Conservation (phyloP, 2,329 filamentous ascomycete species). For the Aspergillus niger region DNA sequence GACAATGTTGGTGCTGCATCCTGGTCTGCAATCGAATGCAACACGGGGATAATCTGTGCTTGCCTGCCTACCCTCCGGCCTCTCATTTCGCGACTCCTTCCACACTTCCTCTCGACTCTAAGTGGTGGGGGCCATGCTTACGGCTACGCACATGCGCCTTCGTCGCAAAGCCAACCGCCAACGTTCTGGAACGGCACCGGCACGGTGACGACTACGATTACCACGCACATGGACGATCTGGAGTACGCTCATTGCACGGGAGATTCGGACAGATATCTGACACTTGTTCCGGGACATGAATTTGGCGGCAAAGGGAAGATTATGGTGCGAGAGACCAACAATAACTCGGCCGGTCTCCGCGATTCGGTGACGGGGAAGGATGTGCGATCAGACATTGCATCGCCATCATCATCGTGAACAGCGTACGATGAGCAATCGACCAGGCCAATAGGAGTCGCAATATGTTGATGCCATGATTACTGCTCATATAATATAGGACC, state of each 20-base stretch:
- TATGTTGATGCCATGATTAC: not conserved
- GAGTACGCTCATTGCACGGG: constrained; percentile 27
- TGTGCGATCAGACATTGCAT: not conserved
- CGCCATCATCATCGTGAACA: constrained; percentile 6
- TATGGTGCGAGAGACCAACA: constrained; percentile 19
- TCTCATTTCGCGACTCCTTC: constrained; percentile 33
- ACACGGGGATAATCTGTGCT: constrained; percentile 45
- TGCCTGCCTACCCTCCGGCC: constrained; percentile 45
- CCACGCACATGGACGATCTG: constrained; percentile 29
- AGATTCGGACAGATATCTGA: constrained; percentile 28
- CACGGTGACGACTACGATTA: constrained; percentile 29
- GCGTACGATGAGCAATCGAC: too few species aligned
- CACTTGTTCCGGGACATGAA: constrained; percentile 19
- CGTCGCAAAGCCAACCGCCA: constrained; percentile 21
- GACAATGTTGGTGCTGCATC: constrained; percentile 39
- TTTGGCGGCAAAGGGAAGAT: constrained; percentile 16
- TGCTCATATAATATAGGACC: not conserved
- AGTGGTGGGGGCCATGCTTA: constrained; percentile 21
- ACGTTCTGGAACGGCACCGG: constrained; percentile 32
- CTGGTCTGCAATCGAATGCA: constrained; percentile 45
- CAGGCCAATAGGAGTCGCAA: too few species aligned
- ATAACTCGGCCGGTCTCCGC: constrained; percentile 4
- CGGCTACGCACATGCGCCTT: constrained; percentile 14
- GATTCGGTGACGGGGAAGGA: constrained; percentile 3
- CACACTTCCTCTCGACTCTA: constrained; percentile 32